A percentile compares a stretch with the other conserved stretches of the same genome.
phyloP scores from a whole-genome alignment of 2,329 filamentous ascomycete species.

The Diaporthe sp. region DNA sequence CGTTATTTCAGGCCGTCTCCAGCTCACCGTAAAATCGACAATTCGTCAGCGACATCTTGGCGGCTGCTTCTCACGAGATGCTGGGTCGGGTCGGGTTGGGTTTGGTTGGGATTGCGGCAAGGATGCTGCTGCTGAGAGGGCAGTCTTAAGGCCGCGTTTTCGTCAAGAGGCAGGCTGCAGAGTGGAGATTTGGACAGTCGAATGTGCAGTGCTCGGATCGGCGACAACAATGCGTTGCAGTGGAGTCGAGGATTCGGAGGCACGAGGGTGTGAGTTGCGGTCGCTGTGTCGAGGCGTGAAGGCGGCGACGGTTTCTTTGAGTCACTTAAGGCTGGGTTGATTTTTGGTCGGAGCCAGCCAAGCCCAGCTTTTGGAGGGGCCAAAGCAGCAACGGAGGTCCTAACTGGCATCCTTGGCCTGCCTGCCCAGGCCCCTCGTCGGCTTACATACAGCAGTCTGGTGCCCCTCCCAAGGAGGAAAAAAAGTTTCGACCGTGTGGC shows the following conservation, averaged over 20 bases:
- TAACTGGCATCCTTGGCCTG: slow-evolving; percentile 24
- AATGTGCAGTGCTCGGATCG: slow-evolving; percentile 23
- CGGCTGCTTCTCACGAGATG: slow-evolving; percentile 32
- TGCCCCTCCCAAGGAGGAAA: slow-evolving; percentile 13
- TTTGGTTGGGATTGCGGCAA: neutral
- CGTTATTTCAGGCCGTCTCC: neutral
- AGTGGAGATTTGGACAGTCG: neutral
- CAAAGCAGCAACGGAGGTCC: slow-evolving; percentile 11
- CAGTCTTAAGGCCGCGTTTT: slow-evolving; percentile 25
- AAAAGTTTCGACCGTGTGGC: slow-evolving; percentile 23
- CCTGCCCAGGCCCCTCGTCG: neutral
- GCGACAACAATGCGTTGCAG: slow-evolving; percentile 13
- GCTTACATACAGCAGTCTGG: neutral
- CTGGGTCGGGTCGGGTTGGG: slow-evolving; percentile 38
- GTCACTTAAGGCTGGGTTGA: slow-evolving; percentile 37
- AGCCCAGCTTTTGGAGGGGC: slow-evolving; percentile 36
- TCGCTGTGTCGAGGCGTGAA: slow-evolving; percentile 26
- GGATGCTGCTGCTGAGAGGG: neutral
- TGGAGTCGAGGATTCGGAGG: slow-evolving; percentile 12
- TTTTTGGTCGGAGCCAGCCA: slow-evolving; percentile 33
- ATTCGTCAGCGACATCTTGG: slow-evolving; percentile 54
- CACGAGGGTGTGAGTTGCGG: slow-evolving; percentile 14
- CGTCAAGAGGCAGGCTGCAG: neutral
- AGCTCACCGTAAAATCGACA: slow-evolving; percentile 52
- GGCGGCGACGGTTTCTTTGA: slow-evolving; percentile 32